These are phyloP conservation scores for Dothidotthia symphoricarpi DNA, from an alignment of 2,329 filamentous ascomycete species.

Conservation along the genomic window DNA sequence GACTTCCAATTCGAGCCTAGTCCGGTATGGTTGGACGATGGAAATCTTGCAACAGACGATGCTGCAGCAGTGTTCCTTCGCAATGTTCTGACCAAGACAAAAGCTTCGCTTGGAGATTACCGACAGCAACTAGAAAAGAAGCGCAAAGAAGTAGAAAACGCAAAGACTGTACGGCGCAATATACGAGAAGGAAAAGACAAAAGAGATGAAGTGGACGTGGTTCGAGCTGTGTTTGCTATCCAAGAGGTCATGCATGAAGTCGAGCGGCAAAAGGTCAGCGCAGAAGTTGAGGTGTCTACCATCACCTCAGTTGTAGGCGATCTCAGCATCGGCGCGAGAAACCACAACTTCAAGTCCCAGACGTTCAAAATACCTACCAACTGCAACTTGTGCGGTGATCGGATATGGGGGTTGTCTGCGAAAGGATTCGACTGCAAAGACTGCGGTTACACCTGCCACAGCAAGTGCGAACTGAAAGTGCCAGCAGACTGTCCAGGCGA, in stretches of 20 bases:
- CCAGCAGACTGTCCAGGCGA: constrained; percentile 94
- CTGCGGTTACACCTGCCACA: constrained; percentile 97
- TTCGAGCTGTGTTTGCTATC: constrained; percentile 76
- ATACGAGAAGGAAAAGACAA: constrained; percentile 83
- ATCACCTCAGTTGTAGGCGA: constrained; percentile 92
- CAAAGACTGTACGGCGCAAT: constrained; percentile 70
- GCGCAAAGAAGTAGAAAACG: constrained; percentile 75
- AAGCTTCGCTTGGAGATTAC: constrained; percentile 75
- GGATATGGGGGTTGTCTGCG: constrained; percentile 94
- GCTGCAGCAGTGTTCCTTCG: constrained; percentile 84
- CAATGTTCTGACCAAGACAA: constrained; percentile 89
- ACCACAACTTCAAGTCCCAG: constrained; percentile 97
- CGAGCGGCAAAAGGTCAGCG: constrained; percentile 79
- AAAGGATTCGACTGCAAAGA: constrained; percentile 96
- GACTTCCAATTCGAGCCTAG: constrained; percentile 90
- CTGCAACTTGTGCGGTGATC: constrained; percentile 92
- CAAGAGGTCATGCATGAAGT: constrained; percentile 83
- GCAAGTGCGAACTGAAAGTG: constrained; percentile 99
- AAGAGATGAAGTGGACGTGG: constrained; percentile 81
- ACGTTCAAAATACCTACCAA: constrained; percentile 99
- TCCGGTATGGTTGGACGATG: constrained; percentile 95
- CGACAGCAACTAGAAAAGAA: constrained; percentile 83
- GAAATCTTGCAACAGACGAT: constrained; percentile 81
- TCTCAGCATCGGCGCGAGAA: constrained; percentile 85
- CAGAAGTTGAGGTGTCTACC: constrained; percentile 88